Base-by-base conservation (phyloP, 352 stramenopile species). In the Phytopythium sindhum region DNA sequence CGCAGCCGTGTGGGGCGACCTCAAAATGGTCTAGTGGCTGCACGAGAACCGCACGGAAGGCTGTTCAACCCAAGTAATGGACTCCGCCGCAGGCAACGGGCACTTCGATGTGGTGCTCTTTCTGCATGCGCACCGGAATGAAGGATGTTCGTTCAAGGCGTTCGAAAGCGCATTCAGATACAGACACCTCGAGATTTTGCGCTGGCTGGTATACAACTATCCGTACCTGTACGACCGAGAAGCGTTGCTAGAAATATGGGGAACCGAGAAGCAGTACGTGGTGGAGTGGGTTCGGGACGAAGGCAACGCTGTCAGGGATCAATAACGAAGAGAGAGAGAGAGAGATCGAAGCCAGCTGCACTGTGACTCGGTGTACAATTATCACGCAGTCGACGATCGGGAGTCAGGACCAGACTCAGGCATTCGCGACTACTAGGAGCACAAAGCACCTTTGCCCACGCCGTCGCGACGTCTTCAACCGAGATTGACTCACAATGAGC, bases 161-260 rank as follows among this genome's bases (percentile, higher is more conserved):
- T 65, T 75, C 61, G 60, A 72, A n/a, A 45, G 54, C n/a, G 68
- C 68, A 28, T 61, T 62, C n/a, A 57, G 69, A 31, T 37, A 56
- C 45, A 64, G 72, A 14, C 57, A 61, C 5, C 47, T 67, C 4
- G 57, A 69, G 55, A 69, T 75, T 17, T n/a, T 79, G n/a, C 51
- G 65, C 57, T 85, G 76, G 67, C 65, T 88, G 21, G 37, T 62
- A n/a, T 58, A 68, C 19, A 59, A 76, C 37, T 78, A 75, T 42
- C 41, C 61, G 2, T 64, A 78, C 19, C 47, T 53, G n/a, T 53
- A 53, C 23, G 28, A 53, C 15, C 47, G 47, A 31, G n/a, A 53
- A 11, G 19, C 9, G 19, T 9, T 53, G 17, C 47, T 53, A 21
- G 23, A 5, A 8, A 24, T 52, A 10, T 53, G 47, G n/a, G 11